Percentiles rank a stretch among this genome's conserved stretches.
phyloP scores from a whole-genome alignment of 108 stramenopile genomes.

The Poteriospumella lacustris region DNA sequence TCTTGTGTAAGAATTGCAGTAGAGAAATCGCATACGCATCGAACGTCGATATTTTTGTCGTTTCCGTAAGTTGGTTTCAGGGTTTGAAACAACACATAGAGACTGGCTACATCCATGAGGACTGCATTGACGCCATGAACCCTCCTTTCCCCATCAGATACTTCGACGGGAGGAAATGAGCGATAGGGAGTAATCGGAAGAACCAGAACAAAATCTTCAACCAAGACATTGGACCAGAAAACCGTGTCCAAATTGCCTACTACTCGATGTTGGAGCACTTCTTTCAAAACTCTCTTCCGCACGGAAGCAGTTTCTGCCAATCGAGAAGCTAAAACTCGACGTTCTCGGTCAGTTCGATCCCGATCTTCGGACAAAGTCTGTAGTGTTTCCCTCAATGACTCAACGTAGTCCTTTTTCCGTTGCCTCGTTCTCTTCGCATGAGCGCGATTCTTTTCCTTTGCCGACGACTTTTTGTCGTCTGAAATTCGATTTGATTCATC shows the following conservation, averaged over 20 bases:
- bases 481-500: too few species aligned
- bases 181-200: constrained; percentile 82
- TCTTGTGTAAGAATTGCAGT: too few species aligned
- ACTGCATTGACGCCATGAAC: neutral
- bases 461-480: too few species aligned
- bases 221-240: constrained; percentile 72
- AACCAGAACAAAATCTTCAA: constrained; percentile 73
- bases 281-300: constrained; percentile 59
- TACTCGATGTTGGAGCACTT: neutral
- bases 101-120: neutral
- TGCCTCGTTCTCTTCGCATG: constrained; percentile 91
- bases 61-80: too few species aligned
- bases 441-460: constrained; percentile 66
- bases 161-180: constrained; percentile 76
- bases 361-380: constrained; percentile 76
- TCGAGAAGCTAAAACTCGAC: neutral
- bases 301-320: constrained; percentile 32
- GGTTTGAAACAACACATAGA: neutral
- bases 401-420: constrained; percentile 88
- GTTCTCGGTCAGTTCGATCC: constrained; percentile 66
- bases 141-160: neutral
- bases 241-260: constrained; percentile 48
- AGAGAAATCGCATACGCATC: too few species aligned
- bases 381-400: constrained; percentile 77
- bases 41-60: too few species aligned